phyloP scores from a whole-genome alignment of 306 rosid species.

The Mimosa bimucronata region DNA sequence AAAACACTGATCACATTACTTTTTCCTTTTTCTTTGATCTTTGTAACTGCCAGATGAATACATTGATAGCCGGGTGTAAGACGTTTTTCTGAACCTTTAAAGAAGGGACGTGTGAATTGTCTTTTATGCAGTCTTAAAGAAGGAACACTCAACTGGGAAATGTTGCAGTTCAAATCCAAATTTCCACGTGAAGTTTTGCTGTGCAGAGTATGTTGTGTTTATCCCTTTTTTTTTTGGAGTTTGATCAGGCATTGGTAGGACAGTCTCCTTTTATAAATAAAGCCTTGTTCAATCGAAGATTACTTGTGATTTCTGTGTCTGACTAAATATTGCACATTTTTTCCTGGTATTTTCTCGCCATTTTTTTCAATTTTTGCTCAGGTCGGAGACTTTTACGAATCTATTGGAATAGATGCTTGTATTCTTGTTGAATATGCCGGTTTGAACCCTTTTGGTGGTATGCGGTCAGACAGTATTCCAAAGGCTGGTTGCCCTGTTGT shows the following conservation, averaged over 20 bases:
- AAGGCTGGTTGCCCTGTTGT: constrained; percentile 97
- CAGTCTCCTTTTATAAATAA: constrained; percentile 18
- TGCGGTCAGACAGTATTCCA: constrained; percentile 81
- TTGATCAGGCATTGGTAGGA: constrained; percentile 17
- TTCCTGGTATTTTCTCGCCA: background rate
- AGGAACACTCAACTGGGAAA: constrained; percentile 89
- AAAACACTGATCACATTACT: constrained; percentile 23
- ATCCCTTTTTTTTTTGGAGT: constrained; percentile 15
- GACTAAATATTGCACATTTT: background rate
- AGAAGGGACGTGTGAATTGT: background rate
- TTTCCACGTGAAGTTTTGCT: constrained; percentile 92
- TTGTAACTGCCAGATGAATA: constrained; percentile 4
- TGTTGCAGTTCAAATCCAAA: constrained; percentile 85
- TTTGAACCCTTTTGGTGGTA: constrained; percentile 90
- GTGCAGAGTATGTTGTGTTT: constrained; percentile 72
- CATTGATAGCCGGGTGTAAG: background rate
- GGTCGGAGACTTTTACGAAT: constrained; percentile 98
- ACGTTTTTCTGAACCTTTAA: background rate
- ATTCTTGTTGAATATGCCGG: constrained; percentile 92
- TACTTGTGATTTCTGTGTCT: constrained; percentile 5
- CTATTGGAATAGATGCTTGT: constrained; percentile 90
- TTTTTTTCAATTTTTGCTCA: constrained; percentile 37
- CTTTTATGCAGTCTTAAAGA: constrained; percentile 74
- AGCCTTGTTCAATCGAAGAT: background rate
- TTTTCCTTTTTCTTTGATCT: constrained; percentile 21